A percentile compares a stretch with the other conserved stretches of the same genome.
These are phyloP conservation scores for Pisolithus microcarpus DNA, from an alignment of 768 basidiomycete species.

Conservation along the genomic window DNA sequence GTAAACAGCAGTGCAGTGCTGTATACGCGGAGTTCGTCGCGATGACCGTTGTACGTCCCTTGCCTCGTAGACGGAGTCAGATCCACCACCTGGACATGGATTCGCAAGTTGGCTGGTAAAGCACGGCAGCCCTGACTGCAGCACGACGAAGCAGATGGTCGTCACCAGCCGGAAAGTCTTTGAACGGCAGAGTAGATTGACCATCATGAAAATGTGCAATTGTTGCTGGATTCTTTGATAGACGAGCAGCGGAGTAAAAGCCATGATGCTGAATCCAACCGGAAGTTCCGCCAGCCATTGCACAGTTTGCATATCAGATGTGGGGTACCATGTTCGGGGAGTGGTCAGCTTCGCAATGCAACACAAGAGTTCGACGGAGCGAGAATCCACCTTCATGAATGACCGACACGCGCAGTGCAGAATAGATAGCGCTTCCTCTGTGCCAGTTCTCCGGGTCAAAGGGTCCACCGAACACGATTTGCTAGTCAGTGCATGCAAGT, in stretches of 20 bases:
- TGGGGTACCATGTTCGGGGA: constrained; percentile 31
- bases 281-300: constrained; percentile 19
- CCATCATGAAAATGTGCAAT: constrained; percentile 9
- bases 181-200: neutral
- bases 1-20: constrained; percentile 7
- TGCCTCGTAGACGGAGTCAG: neutral
- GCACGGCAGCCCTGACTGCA: constrained; percentile 8
- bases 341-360: constrained; percentile 32
- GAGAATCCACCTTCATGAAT: constrained; percentile 29
- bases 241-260: constrained; percentile 16
- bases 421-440: constrained; percentile 35
- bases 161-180: constrained; percentile 3
- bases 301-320: constrained; percentile 28
- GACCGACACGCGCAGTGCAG: constrained; percentile 34
- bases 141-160: constrained; percentile 13
- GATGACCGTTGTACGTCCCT: constrained; percentile 4
- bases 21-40: constrained; percentile 13
- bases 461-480: constrained; percentile 35
- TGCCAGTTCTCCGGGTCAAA: constrained; percentile 36
- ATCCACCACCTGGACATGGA: neutral
- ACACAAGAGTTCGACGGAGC: constrained; percentile 27
- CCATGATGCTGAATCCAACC: constrained; percentile 24
- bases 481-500: constrained; percentile 42
- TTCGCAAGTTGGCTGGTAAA: constrained; percentile 5
- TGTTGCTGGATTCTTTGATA: constrained; percentile 25